Base-by-base conservation (phyloP, 306 rosid species). In the Comarum palustre region DNA sequence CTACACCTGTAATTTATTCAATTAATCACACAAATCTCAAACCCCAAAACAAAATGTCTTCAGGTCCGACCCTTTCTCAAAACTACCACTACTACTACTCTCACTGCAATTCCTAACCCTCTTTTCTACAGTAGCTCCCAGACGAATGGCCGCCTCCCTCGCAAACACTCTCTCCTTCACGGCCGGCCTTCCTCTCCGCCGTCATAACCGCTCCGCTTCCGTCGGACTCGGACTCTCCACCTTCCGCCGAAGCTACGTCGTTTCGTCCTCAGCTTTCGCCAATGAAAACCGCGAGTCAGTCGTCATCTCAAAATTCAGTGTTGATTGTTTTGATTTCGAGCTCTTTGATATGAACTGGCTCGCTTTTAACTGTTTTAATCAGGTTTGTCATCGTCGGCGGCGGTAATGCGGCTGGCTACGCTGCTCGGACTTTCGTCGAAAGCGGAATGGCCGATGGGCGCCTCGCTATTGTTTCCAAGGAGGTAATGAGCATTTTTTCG, bases 371-470 rank as follows among this genome's bases (percentile, higher is more conserved):
- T 58, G 3, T 27, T 52, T 7, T 58, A 1, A 29, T 58, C 75
- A 93, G 98, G 89, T 90, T 78, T 85, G 98, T 93, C 84, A 93
- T 93, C 8, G 98, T 93, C 73, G 98, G 98, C 6, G 97, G 98
- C 14, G 97, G 98, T 66, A 93, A 93, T 82, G 83, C 98, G 4
- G 98, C 98, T 10, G 98, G 98, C 14, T 93, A 93, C 63, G 97
- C 98, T 0, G 97, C 97, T 63, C 87, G 94, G 66, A 85, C 90
- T 78, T 93, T 93, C 80, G 98, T 93, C 47, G 97, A 93, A 48
- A 92, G 89, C 47, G 98, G 96, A 63, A 67, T 91, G 88, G 97
- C 98, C n/a, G 86, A 93, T 77, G 98, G 97, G 16, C 96, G 98
- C n/a, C 92, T 90, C 39, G 82, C 94, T 69, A 89, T 93, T 19